phyloP scores from a whole-genome alignment of 805 yeast species.

The Sungouiella blattae region DNA sequence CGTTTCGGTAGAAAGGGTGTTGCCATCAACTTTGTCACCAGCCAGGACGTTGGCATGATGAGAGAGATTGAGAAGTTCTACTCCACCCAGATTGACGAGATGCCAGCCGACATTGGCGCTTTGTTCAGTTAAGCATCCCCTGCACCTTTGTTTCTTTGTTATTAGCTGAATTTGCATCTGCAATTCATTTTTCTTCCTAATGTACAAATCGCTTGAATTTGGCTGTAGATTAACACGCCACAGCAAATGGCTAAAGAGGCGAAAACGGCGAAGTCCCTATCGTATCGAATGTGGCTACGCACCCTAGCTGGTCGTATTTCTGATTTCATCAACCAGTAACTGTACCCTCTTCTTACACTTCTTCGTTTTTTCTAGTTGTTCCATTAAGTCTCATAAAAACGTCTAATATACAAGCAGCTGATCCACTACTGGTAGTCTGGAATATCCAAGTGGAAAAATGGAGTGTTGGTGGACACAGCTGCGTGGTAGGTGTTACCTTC shows the following conservation, averaged over 20 bases:
- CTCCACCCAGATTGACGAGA: conserved; percentile 84
- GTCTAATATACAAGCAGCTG: too few relatives aligned
- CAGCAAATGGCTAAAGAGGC: too few relatives aligned
- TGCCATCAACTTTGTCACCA: conserved; percentile 90
- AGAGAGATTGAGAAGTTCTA: conserved; percentile 88
- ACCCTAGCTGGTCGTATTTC: too few relatives aligned
- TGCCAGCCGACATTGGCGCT: conserved; percentile 74
- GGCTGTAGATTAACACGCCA: too few relatives aligned
- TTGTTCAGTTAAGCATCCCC: conserved; percentile 43
- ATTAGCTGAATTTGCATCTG: too few relatives aligned
- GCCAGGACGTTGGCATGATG: conserved; percentile 67
- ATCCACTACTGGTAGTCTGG: conserved; percentile 44
- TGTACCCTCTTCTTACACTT: background rate
- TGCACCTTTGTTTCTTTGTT: too few relatives aligned
- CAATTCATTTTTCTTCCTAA: conserved; percentile 1
- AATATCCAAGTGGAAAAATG: conserved; percentile 75
- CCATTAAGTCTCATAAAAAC: background rate
- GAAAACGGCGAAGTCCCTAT: too few relatives aligned
- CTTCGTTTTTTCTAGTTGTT: background rate
- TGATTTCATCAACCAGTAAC: too few relatives aligned
- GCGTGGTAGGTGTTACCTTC: conserved; percentile 44
- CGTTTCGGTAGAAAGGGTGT: conserved; percentile 99
- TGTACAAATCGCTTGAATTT: conserved; percentile 2
- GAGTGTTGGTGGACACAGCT: conserved; percentile 61
- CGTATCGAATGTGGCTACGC: too few relatives aligned